Percentiles rank a stretch among this genome's conserved stretches.
phyloP scores from a whole-genome alignment of 768 basidiomycete species.

The Crassisporium funariophilum region DNA sequence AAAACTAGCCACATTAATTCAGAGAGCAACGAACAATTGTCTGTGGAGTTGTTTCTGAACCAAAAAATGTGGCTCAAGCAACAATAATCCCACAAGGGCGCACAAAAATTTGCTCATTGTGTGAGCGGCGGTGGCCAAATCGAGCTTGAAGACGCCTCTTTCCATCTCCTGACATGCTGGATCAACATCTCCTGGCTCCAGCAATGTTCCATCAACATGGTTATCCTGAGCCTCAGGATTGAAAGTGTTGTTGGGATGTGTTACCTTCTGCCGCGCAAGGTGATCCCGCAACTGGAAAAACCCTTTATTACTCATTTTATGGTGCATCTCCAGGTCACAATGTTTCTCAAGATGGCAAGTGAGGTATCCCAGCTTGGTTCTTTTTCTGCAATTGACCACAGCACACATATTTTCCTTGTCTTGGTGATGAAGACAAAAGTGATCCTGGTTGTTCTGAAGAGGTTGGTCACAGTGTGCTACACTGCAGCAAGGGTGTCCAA shows the following conservation, averaged over 20 bases:
- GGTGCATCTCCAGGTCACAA: background rate
- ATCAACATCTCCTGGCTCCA: background rate
- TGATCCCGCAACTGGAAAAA: slow-evolving; percentile 3
- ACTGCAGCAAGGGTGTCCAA: slow-evolving; percentile 12
- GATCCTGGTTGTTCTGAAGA: slow-evolving; percentile 3
- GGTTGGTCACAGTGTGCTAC: slow-evolving; percentile 1
- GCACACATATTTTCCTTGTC: background rate
- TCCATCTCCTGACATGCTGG: background rate
- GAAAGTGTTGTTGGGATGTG: slow-evolving; percentile 1
- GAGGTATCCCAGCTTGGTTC: background rate
- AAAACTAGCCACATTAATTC: background rate
- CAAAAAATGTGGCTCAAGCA: slow-evolving; percentile 5
- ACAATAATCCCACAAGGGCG: slow-evolving; percentile 10
- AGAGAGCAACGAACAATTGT: slow-evolving; percentile 1
- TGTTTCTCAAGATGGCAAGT: slow-evolving; percentile 1
- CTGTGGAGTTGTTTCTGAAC: slow-evolving; percentile 1
- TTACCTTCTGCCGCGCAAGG: slow-evolving; percentile 2
- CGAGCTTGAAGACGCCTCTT: background rate
- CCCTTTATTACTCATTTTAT: background rate
- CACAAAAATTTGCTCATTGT: slow-evolving; percentile 12
- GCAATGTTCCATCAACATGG: background rate
- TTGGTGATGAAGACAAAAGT: slow-evolving; percentile 1
- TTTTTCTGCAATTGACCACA: background rate
- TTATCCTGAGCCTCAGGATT: slow-evolving; percentile 3
- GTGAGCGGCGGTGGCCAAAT: slow-evolving; percentile 1